Base-by-base conservation (phyloP, 805 yeast species). In the Sugiyamaella mastotermitis region DNA sequence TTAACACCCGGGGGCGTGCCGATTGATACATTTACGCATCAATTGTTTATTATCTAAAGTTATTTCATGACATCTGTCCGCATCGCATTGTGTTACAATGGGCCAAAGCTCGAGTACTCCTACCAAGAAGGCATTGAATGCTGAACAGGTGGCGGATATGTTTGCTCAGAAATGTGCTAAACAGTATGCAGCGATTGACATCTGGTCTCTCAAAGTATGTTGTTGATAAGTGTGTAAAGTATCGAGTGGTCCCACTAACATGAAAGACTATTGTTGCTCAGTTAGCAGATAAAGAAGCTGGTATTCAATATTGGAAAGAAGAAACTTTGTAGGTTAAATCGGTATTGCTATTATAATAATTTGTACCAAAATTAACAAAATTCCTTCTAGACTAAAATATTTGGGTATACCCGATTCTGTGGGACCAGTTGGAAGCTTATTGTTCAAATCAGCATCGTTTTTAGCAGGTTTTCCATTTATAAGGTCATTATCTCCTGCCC, bases 401-500 rank as follows among this genome's bases (percentile, higher is more conserved):
- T 49, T 74, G 13, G 53, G 55, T 11, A 40, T 73, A 2, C 71
- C 72, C 1, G 53, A 47, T 1, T 53, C 60, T 3, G 47, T 56
- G 9, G 43, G 48, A 0, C 52, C 56, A 3, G 55, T 65, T 1
- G 51, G 62, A 0, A 54, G 59, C 5, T 24, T 68, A 2, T 37
- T 78, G 0, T 67, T 66, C 49, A 56, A 61, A 4, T 55, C 72
- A 3, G 53, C 74, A 11, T 55, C 58, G 21, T 64, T 65, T 4
- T 38, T 80, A 20, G 67, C 76, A 1, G 60, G 61, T 19, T 72
- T 70, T 48, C 84, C 84, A 0, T 64, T 75, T 37, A 41, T 75
- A 5, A 55, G 59, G 16, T 64, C 62, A 13, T 46, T 53, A 5
- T 34, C 47, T 21, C 52, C 49, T 4, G 54, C 52, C 8, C 47